These are phyloP conservation scores for Scheffersomyces stambukii DNA, from an alignment of 1,139 yeast species.

Conservation along the genomic window DNA sequence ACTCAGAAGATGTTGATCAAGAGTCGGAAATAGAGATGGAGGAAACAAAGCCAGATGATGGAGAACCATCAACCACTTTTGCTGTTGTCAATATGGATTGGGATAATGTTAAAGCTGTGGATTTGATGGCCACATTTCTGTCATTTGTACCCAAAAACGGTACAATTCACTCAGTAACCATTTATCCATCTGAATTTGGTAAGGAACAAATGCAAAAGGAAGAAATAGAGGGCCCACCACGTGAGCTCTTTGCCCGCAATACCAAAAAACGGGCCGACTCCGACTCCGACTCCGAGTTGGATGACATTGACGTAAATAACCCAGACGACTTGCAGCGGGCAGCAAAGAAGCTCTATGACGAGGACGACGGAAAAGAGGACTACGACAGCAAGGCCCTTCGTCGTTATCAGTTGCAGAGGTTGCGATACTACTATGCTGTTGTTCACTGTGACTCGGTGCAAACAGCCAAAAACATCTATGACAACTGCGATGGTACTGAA, in stretches of 20 bases:
- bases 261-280: conserved; percentile 12
- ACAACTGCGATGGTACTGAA: conserved; percentile 90
- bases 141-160: conserved; percentile 85
- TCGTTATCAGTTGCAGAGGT: conserved; percentile 81
- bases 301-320: conserved; percentile 44
- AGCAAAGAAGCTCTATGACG: conserved; percentile 66
- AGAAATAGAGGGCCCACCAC: conserved; percentile 90
- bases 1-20: conserved; percentile 29
- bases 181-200: conserved; percentile 94
- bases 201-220: conserved; percentile 89
- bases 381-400: conserved; percentile 68
- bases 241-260: conserved; percentile 61
- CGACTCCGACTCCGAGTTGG: conserved; percentile 26
- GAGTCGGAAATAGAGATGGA: conserved; percentile 57
- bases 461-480: conserved; percentile 75
- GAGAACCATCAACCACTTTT: conserved; percentile 76
- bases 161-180: conserved; percentile 59
- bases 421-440: conserved; percentile 90
- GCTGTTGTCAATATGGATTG: conserved; percentile 97
- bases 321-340: conserved; percentile 45
- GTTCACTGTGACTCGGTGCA: conserved; percentile 72
- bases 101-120: conserved; percentile 87
- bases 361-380: conserved; percentile 67
- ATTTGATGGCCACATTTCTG: conserved; percentile 82
- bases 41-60: conserved; percentile 62